Conservation (phyloP, 2,329 filamentous ascomycete species). For the Verticillium tricorpus region DNA sequence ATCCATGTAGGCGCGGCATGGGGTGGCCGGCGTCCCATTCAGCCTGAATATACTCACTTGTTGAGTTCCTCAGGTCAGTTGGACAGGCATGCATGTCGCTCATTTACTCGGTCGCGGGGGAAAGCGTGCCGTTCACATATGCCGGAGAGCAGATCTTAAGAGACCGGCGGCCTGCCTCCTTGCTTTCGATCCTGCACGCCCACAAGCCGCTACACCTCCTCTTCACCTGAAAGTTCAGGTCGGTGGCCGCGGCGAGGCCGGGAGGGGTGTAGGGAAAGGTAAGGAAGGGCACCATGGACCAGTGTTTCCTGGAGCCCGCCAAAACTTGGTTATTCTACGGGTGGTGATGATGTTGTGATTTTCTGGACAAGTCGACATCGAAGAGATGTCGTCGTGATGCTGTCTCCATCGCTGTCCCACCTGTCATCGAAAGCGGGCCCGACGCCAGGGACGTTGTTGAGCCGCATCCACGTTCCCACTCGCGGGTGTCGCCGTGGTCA, state of each 20-base stretch:
- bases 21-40: conserved; percentile 1
- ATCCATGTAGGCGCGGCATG: background rate
- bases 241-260: background rate
- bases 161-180: background rate
- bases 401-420: background rate
- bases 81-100: background rate
- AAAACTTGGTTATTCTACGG: background rate
- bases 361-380: background rate
- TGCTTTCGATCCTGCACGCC: background rate
- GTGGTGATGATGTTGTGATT: background rate
- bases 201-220: too few relatives aligned
- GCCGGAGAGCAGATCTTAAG: background rate
- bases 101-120: background rate
- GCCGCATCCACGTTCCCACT: conserved; percentile 2
- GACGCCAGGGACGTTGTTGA: background rate
- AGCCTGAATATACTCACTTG: background rate
- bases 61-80: background rate
- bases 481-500: conserved; percentile 1
- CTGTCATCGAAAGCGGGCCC: conserved; percentile 3
- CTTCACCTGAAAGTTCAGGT: background rate
- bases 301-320: background rate
- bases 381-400: background rate
- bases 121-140: background rate
- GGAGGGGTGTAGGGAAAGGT: background rate
- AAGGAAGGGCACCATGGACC: background rate